Evolutionary conservation across 2,329 filamentous ascomycete genomes (phyloP), one percentile per base, ranked within the genome.

Genomic region (Curvularia lunata): DNA sequence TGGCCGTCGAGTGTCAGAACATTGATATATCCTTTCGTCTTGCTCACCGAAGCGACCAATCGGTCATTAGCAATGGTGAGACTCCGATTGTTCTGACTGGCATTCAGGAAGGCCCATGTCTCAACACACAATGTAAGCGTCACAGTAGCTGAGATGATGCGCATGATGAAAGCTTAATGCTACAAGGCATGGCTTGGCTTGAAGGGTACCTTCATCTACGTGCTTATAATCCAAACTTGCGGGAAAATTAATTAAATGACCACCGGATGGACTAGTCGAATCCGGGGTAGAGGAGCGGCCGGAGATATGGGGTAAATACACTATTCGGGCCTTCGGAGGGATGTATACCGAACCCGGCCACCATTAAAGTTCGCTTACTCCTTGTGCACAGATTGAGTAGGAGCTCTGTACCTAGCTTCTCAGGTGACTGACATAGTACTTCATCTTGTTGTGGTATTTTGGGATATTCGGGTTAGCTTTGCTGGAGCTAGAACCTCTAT

Each of bases 1-100:
- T 83, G 80, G 0, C 75, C 76, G 63, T 83, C 81, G 0, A 84
- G 78, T 10, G 71, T 74, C 3, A 84, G 69, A 18, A 74, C 70
- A 9, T 77, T 71, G 19, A 83, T 77, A 12, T 75, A 73, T 0
- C 81, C 81, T 5, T 63, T 72, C 1, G 69, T 66, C 64, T 82
- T 84, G 58, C 77, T 75, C 28, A 83, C 75, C 4, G 78, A 73
- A 1, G 80, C 77, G 3, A 72, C 76, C 2, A 84, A 72, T 3
- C 80, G 77, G 42, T 80, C 76, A 58, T 83, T 84, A 40, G 72
- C 63, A 9, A 84, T 72, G 0, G 74, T 74, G n/a, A 81, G 53
- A 32, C 65, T 66, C 13, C 41, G 64, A 32, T 57, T 65, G 25
- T 58, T 64, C 47, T 70, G 60, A 9, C 61, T 61, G 21, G 61